Conservation (phyloP, 768 basidiomycete species). For the Sporobolomyces roseus region DNA sequence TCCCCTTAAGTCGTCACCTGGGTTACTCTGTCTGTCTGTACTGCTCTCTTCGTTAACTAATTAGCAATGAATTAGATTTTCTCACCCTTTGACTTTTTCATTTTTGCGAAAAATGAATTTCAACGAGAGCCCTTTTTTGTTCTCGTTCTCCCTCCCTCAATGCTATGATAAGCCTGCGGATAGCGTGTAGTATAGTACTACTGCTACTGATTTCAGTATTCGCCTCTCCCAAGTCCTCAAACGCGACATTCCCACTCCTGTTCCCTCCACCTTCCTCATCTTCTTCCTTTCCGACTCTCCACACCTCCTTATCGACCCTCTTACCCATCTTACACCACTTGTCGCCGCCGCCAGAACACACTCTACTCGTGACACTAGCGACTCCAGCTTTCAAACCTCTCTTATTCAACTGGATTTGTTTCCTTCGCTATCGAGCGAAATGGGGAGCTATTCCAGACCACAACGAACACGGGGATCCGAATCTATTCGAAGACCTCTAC, state of each 20-base stretch:
- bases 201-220: not conserved
- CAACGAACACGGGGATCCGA: constrained; percentile 20
- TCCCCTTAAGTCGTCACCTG: too few relatives aligned
- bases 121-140: not conserved
- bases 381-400: constrained; percentile 41
- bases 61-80: too few relatives aligned
- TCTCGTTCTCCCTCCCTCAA: not conserved
- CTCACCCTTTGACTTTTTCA: too few relatives aligned
- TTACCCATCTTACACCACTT: constrained; percentile 33
- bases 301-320: constrained; percentile 38
- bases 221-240: not conserved
- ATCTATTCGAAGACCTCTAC: not conserved
- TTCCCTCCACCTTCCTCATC: constrained; percentile 15
- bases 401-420: constrained; percentile 42
- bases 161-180: constrained; percentile 4
- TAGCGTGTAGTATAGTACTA: constrained; percentile 1
- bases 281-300: constrained; percentile 19
- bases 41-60: too few relatives aligned
- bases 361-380: constrained; percentile 40
- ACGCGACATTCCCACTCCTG: constrained; percentile 17
- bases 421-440: constrained; percentile 34
- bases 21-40: too few relatives aligned
- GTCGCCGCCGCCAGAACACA: constrained; percentile 29
- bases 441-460: constrained; percentile 17
- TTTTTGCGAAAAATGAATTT: not conserved